Conservation (phyloP, 2,329 filamentous ascomycete species). For the Stagonosporopsis chrysanthemi region DNA sequence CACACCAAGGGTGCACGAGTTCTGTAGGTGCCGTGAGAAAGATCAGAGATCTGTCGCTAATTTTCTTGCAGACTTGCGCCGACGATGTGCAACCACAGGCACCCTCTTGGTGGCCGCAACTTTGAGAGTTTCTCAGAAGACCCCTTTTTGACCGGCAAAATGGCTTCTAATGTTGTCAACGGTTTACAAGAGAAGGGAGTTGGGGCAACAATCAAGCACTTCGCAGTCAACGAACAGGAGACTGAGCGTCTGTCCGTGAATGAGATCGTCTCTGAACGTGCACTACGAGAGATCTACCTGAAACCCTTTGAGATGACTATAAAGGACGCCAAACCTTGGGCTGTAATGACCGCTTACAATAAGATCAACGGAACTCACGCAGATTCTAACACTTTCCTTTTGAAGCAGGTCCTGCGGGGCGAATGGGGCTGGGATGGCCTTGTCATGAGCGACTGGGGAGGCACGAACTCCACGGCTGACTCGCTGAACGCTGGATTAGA, state of each 20-base stretch:
- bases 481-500: conserved; percentile 48
- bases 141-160: conserved; percentile 70
- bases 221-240: conserved; percentile 71
- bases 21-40: conserved; percentile 51
- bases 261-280: conserved; percentile 62
- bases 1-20: conserved; percentile 77
- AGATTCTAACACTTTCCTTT: conserved; percentile 68
- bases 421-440: conserved; percentile 78
- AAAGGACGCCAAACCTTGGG: conserved; percentile 70
- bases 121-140: conserved; percentile 80
- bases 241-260: conserved; percentile 69
- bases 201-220: conserved; percentile 77
- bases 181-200: conserved; percentile 72
- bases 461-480: conserved; percentile 47
- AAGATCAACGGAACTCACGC: conserved; percentile 75
- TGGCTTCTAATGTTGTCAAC: conserved; percentile 66
- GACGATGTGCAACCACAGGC: conserved; percentile 81
- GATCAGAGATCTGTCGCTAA: neutral
- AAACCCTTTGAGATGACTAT: conserved; percentile 74
- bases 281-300: conserved; percentile 63
- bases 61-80: conserved; percentile 64
- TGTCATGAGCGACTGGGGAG: conserved; percentile 70
- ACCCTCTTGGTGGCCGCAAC: conserved; percentile 79
- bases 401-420: conserved; percentile 73
- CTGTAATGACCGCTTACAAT: conserved; percentile 78